Conservation (phyloP, 352 stramenopile species). For the Phytopythium mirpurense region DNA sequence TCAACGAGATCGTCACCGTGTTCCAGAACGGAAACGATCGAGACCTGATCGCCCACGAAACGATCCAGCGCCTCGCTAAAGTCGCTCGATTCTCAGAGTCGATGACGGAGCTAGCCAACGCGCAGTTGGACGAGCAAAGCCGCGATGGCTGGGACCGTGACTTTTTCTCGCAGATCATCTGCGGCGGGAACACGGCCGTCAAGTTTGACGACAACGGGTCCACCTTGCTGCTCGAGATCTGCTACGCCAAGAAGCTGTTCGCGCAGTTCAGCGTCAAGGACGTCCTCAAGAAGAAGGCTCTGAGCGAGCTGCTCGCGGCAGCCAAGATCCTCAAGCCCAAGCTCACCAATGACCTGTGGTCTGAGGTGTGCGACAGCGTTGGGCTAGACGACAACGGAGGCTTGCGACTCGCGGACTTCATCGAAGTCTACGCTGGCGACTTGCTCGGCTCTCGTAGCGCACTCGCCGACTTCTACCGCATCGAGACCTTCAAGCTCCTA, state of each 20-base stretch:
- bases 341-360: constrained; percentile 38
- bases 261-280: constrained; percentile 27
- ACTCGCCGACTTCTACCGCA: constrained; percentile 46
- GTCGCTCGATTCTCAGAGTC: constrained; percentile 23
- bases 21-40: constrained; percentile 32
- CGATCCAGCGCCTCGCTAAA: constrained; percentile 26
- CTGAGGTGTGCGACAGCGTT: constrained; percentile 31
- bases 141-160: constrained; percentile 27
- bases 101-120: constrained; percentile 18
- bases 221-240: constrained; percentile 40
- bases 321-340: constrained; percentile 33
- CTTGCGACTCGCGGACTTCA: constrained; percentile 27
- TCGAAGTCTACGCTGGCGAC: constrained; percentile 34
- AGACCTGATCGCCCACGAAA: constrained; percentile 28
- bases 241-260: constrained; percentile 50
- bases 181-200: constrained; percentile 20
- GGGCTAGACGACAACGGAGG: constrained; percentile 25
- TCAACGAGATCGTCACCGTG: constrained; percentile 30
- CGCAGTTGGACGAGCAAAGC: constrained; percentile 15
- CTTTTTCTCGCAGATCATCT: constrained; percentile 35
- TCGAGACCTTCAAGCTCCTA: constrained; percentile 52
- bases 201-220: constrained; percentile 34
- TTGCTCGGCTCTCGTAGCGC: constrained; percentile 35
- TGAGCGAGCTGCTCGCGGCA: constrained; percentile 30
- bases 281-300: constrained; percentile 37